Conservation (phyloP, 2,329 filamentous ascomycete genomes). For the Nothopassalora personata region DNA sequence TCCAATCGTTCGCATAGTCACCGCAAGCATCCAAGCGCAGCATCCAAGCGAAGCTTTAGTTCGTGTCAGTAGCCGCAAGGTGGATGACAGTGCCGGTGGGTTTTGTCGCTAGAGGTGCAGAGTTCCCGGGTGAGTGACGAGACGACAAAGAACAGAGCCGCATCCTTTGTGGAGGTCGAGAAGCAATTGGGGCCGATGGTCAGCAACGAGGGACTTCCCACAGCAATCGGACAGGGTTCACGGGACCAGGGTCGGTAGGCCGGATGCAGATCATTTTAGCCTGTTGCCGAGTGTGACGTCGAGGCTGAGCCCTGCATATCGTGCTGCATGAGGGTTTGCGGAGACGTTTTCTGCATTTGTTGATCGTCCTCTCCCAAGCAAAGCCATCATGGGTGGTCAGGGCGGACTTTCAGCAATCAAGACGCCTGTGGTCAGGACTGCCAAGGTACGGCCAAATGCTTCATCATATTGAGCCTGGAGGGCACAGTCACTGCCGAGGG, state of each 20-base stretch:
- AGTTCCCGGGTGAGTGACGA: background rate
- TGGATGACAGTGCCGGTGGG: background rate
- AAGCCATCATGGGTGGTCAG: no score
- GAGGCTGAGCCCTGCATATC: background rate
- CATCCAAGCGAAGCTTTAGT: slow-evolving; percentile 5
- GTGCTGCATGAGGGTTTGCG: no score
- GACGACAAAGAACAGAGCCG: background rate
- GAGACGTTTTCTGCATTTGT: background rate
- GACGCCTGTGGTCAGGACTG: no score
- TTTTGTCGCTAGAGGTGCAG: background rate
- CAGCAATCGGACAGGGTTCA: background rate
- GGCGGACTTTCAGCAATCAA: no score
- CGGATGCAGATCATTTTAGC: background rate
- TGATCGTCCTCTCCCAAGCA: background rate
- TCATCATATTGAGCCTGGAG: no score
- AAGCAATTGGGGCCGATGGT: background rate
- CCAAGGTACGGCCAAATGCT: no score
- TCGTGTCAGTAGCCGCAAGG: slow-evolving; percentile 6
- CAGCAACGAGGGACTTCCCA: background rate
- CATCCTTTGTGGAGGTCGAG: background rate
- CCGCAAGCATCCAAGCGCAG: slow-evolving; percentile 4
- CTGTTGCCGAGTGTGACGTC: background rate
- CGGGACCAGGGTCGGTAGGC: background rate
- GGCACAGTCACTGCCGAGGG: no score
- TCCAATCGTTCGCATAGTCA: slow-evolving; percentile 1